A percentile compares a stretch with the other conserved stretches of the same genome.
phyloP scores from a whole-genome alignment of 257 asterid species.

The Schizonepeta tenuifolia region DNA sequence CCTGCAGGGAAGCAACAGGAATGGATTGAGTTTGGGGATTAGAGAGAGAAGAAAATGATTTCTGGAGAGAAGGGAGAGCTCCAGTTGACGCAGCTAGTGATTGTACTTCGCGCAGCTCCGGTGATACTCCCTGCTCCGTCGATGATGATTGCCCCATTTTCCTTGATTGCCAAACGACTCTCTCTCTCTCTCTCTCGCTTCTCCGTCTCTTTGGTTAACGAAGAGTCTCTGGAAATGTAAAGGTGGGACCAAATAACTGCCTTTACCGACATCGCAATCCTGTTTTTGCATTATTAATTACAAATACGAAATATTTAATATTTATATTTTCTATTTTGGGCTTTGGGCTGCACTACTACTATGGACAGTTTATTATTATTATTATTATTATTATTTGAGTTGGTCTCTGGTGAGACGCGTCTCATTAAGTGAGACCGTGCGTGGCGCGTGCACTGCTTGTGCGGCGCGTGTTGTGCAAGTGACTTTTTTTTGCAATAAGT shows the following conservation, averaged over 20 bases:
- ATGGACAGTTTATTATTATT: too few relatives aligned
- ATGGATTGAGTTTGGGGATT: conserved; percentile 66
- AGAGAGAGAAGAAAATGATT: conserved; percentile 71
- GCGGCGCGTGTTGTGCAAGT: too few relatives aligned
- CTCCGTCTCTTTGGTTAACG: too few relatives aligned
- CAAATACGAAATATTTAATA: too few relatives aligned
- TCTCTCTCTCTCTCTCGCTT: not conserved
- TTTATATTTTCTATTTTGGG: too few relatives aligned
- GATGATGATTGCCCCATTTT: conserved; percentile 92
- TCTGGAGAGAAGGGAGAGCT: conserved; percentile 67
- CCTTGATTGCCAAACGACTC: conserved; percentile 2
- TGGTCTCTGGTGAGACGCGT: too few relatives aligned
- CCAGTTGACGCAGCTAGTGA: conserved; percentile 88
- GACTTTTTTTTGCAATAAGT: too few relatives aligned
- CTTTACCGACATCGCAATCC: conserved; percentile 15
- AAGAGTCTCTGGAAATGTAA: conserved; percentile 16
- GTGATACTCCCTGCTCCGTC: conserved; percentile 52
- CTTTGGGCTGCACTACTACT: too few relatives aligned
- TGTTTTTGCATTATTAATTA: not conserved
- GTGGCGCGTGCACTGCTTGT: too few relatives aligned
- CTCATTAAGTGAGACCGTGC: too few relatives aligned
- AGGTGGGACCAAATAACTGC: conserved; percentile 17
- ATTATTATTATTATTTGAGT: too few relatives aligned
- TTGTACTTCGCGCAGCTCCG: conserved; percentile 70
- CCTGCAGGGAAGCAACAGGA: conserved; percentile 71